A percentile compares a stretch with the other conserved stretches of the same genome.
These are phyloP conservation scores for Chlorella sp. DNA, from an alignment of 139 green algal genomes.

Conservation along the genomic window DNA sequence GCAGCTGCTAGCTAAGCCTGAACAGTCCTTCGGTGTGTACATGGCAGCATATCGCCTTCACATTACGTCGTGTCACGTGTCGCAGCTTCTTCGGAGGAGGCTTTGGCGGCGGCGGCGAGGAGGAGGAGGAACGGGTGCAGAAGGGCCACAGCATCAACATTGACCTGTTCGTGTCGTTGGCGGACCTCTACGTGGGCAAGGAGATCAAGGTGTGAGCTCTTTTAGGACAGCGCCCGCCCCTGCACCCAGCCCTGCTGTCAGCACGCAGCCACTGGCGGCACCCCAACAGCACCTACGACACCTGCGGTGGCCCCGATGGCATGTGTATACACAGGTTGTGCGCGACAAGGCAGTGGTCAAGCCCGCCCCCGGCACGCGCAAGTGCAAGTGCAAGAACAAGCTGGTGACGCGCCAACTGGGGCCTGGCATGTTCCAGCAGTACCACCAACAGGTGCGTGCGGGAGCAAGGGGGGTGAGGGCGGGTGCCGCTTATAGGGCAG, in stretches of 20 bases:
- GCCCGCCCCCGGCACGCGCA: constrained; percentile 76
- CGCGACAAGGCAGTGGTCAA: constrained; percentile 89
- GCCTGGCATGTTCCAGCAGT: constrained; percentile 99
- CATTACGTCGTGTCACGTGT: neutral
- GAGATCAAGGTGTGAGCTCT: constrained; percentile 73
- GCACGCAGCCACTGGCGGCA: too few species aligned
- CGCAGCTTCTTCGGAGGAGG: constrained; percentile 67
- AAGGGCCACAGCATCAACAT: constrained; percentile 83
- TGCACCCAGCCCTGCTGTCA: too few species aligned
- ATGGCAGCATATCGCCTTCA: neutral
- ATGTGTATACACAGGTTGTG: constrained; percentile 61
- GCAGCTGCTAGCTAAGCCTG: neutral
- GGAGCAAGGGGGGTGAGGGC: too few species aligned
- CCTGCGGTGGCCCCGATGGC: too few species aligned
- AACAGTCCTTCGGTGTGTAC: too few species aligned
- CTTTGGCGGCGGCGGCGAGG: constrained; percentile 28
- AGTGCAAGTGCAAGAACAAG: constrained; percentile 96
- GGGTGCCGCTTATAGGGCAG: too few species aligned
- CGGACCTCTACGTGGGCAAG: constrained; percentile 89
- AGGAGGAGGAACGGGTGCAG: constrained; percentile 77
- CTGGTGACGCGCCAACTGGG: constrained; percentile 93
- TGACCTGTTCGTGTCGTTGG: constrained; percentile 77
- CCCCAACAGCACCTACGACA: too few species aligned
- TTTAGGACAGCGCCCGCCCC: too few species aligned
- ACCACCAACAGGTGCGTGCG: constrained; percentile 48